phyloP scores from a whole-genome alignment of 2,329 filamentous ascomycete genomes.

The Colletotrichum chrysophilum region DNA sequence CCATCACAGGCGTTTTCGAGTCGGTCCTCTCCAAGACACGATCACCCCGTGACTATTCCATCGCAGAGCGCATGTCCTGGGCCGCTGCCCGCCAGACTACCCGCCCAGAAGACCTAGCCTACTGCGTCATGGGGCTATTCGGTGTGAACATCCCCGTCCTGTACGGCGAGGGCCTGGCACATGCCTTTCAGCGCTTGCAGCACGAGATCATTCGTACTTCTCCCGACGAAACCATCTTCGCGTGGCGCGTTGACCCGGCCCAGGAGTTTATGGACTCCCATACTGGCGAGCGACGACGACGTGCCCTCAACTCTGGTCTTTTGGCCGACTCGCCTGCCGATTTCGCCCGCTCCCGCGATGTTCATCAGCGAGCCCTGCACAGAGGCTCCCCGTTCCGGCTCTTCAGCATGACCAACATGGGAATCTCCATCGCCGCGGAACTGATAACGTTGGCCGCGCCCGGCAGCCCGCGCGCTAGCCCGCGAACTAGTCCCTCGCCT shows the following conservation, averaged over 20 bases:
- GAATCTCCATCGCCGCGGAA: slow-evolving; percentile 5
- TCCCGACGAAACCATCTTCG: slow-evolving; percentile 18
- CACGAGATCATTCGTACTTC: slow-evolving; percentile 14
- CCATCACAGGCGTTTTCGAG: slow-evolving; percentile 14
- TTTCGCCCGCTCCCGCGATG: slow-evolving; percentile 2
- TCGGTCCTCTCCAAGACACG: neutral
- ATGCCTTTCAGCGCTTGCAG: slow-evolving; percentile 28
- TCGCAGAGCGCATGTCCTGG: slow-evolving; percentile 35
- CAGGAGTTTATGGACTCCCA: neutral
- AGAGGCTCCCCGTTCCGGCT: slow-evolving; percentile 1
- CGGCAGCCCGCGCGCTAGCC: neutral
- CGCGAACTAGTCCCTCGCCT: neutral
- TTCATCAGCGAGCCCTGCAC: slow-evolving; percentile 15
- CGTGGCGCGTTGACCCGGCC: slow-evolving; percentile 2
- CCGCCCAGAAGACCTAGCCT: slow-evolving; percentile 29
- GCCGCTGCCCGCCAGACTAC: slow-evolving; percentile 27
- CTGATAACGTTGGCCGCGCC: neutral
- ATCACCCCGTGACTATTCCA: slow-evolving; percentile 22
- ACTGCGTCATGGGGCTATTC: slow-evolving; percentile 33
- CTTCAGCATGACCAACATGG: slow-evolving; percentile 19
- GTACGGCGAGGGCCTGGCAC: slow-evolving; percentile 30
- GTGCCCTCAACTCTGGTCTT: neutral
- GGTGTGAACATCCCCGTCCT: slow-evolving; percentile 30
- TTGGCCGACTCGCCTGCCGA: slow-evolving; percentile 9
- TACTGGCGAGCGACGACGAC: neutral